Base-by-base conservation (phyloP, 2,329 filamentous ascomycete species). In the Elsinoe perseae region DNA sequence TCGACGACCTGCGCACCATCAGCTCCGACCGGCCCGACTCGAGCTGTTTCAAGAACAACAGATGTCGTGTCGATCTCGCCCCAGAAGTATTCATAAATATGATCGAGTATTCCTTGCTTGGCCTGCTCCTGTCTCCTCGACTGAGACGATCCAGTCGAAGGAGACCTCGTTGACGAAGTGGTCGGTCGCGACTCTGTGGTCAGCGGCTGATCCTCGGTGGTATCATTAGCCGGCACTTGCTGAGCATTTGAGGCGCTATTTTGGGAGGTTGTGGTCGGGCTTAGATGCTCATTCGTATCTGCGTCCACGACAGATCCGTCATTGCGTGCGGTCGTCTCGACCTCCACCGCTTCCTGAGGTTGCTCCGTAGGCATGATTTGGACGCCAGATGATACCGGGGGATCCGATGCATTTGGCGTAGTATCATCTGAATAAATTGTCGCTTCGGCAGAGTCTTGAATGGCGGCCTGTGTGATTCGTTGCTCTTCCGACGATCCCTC, bases 1-100 rank as follows among this genome's bases (percentile, higher is more conserved):
- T 60, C 78, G 0, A 83, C 78, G 61, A 85, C 83, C 1, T 80
- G 81, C 12, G 77, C 77, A 67, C 86, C 83, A 23, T 82, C 70
- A 57, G 84, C 77, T 58, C 80, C 77, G 58, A 81, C 75, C 20
- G 83, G 77, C 54, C 84, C 83, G 10, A 71, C 73, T 14, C 66
- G 71, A 52, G 70, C 68, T 36, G 69, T 70, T 57, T 80, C 72
- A 6, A 61, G 58, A 21, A 64, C 64, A 20, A 56, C 56, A 4
- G 58, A 57, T 30, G 59, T 60, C 4, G 57, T 58, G 34, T 66
- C 66, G 18, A 77, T 70, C 54, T 76, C 76, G 8, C 71, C 75
- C 70, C 75, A 78, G 57, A 77, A 70, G 74, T 73, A 78, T 50
- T 78, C 70, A 18, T 71, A 61, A 1, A 73, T 55, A 16, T 65